Base-by-base conservation (phyloP, 768 basidiomycete genomes). In the Panus rudis region DNA sequence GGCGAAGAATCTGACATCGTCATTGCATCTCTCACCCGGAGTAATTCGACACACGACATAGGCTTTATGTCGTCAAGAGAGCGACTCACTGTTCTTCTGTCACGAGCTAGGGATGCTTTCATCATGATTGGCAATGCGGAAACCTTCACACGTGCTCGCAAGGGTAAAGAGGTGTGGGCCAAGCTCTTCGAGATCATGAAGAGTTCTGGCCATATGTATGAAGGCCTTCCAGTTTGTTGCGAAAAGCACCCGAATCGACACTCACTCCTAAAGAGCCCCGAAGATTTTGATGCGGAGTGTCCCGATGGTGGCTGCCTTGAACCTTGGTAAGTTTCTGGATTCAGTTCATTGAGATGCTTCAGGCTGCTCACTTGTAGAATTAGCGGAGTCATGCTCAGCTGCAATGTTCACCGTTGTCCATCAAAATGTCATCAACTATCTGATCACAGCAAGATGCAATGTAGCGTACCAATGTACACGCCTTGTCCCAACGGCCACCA, bases 1-100 rank as follows among this genome's bases (percentile, higher is more conserved):
- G 83, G 83, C 3, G 84, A 85, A 54, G 82, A 85, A 57, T 77
- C 78, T 25, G 73, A 84, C 38, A 78, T 86, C 37, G 78, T 86
- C 20, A 62, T 86, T 25, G 67, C 70, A 4, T 76, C 73, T 10
- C 57, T 86, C 24, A 81, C 78, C 0, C 60, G 83, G 37, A 82
- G 80, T 48, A 84, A 86, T 45, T 4, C 62, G 0, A 44, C 59
- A 0, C 53, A 69, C 38, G 72, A 78, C 43, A 84, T 85, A 19
- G 82, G 84, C 1, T 85, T 86, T 62, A 83, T 86, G 81, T 72
- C 61, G 25, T 69, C 82, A 3, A 74, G 79, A 0, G 80, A 85
- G 57, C 75, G 83, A 17, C 63, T 85, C 19, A 86, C 83, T 41
- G 83, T 86, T 6, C 64, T 86, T 0, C 63, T 86, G 13, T 85